Percentiles rank a stretch among this genome's conserved stretches.
phyloP scores from a whole-genome alignment of 768 basidiomycete species.

The Pulveroboletus sp. region DNA sequence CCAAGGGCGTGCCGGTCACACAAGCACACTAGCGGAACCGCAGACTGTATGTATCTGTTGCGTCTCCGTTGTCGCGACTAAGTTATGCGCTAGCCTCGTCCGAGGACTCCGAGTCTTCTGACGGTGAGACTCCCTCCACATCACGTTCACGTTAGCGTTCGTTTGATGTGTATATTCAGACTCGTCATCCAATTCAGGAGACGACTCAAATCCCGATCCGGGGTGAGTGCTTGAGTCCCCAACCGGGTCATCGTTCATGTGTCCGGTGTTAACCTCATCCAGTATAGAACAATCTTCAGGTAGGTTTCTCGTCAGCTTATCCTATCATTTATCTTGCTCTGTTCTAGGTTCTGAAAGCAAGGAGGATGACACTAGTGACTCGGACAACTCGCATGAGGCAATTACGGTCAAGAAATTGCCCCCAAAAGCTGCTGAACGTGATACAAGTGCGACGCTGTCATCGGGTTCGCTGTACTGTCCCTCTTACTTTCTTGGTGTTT shows the following conservation, averaged over 20 bases:
- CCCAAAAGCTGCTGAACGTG: constrained; percentile 22
- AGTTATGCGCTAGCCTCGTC: constrained; percentile 17
- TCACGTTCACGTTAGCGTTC: neutral
- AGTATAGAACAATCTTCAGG: constrained; percentile 22
- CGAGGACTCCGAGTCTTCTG: constrained; percentile 24
- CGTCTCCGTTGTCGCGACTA: constrained; percentile 1
- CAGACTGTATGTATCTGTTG: constrained; percentile 22
- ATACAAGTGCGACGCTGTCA: constrained; percentile 39
- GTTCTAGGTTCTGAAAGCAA: constrained; percentile 15
- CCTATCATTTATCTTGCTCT: neutral
- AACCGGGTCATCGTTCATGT: constrained; percentile 3
- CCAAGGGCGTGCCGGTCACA: constrained; percentile 3
- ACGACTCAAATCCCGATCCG: constrained; percentile 24
- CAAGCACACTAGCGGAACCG: constrained; percentile 9
- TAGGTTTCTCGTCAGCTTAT: constrained; percentile 7
- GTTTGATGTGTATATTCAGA: constrained; percentile 7
- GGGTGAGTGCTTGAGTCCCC: constrained; percentile 11
- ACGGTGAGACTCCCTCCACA: constrained; percentile 14
- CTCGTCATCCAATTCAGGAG: constrained; percentile 20
- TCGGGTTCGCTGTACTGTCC: constrained; percentile 22
- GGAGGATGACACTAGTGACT: constrained; percentile 10
- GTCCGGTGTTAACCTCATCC: neutral
- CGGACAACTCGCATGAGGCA: constrained; percentile 4
- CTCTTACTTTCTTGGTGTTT: neutral
- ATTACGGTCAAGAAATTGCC: constrained; percentile 1